phyloP scores from a whole-genome alignment of 106 monocot genomes.

The Alisma plantagoaquatica region DNA sequence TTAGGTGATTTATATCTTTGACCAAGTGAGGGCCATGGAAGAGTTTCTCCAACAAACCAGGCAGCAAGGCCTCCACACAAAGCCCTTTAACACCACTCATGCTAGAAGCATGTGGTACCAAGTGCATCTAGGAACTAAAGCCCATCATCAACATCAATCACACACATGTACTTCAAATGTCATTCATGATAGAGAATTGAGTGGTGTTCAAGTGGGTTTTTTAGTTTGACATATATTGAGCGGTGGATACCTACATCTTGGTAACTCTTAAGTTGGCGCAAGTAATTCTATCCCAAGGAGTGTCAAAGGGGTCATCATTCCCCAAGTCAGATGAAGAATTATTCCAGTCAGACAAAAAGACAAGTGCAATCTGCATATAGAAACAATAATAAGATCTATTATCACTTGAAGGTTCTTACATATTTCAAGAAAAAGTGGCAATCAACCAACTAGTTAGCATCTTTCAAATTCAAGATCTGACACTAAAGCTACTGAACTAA shows the following conservation, averaged over 20 bases:
- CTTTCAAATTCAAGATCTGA: too few relatives aligned
- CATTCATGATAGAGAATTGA: slow-evolving; percentile 66
- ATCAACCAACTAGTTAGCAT: too few relatives aligned
- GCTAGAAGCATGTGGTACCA: slow-evolving; percentile 84
- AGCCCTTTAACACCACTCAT: slow-evolving; percentile 68
- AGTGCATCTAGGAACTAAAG: slow-evolving; percentile 89
- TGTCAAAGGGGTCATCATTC: too few relatives aligned
- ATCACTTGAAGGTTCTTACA: too few relatives aligned
- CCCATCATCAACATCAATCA: slow-evolving; percentile 60
- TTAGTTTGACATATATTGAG: slow-evolving; percentile 65
- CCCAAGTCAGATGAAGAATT: too few relatives aligned
- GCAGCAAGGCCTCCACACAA: slow-evolving; percentile 60
- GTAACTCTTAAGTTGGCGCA: too few relatives aligned
- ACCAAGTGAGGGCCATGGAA: slow-evolving; percentile 90
- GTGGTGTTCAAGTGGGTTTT: slow-evolving; percentile 78
- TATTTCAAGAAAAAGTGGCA: too few relatives aligned
- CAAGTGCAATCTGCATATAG: too few relatives aligned
- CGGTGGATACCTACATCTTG: slow-evolving; percentile 92
- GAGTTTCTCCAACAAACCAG: slow-evolving; percentile 80
- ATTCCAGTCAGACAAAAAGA: too few relatives aligned
- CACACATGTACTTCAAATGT: slow-evolving; percentile 75
- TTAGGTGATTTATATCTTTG: slow-evolving; percentile 88
- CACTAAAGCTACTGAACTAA: too few relatives aligned
- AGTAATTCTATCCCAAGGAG: too few relatives aligned
- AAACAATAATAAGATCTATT: too few relatives aligned